Base-by-base conservation (phyloP, 257 asterid genomes). In the Osmanthus fragrans region DNA sequence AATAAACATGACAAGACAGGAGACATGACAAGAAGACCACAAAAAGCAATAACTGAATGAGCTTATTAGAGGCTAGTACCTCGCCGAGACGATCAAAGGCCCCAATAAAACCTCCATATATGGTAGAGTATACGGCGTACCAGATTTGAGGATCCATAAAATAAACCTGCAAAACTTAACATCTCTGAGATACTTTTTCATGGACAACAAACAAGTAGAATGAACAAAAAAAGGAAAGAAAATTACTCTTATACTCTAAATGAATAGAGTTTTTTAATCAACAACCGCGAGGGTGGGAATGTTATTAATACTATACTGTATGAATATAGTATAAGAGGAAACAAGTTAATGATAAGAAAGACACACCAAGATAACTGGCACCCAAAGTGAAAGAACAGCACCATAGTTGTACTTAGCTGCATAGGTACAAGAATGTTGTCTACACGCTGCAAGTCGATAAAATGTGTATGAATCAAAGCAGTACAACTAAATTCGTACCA, bases 71-170 rank as follows among this genome's bases (percentile, higher is more conserved):
- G 58, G 51, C 4, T 30, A 51, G 34, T 87, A 96, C 99, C 99
- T 96, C 99, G 11, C 99, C 99, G 70, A 96, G 90, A 75, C 97
- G 99, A 88, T 92, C 98, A 80, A 86, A 89, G 60, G 99, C 99
- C 77, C 99, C 99, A 76, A 90, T 92, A 73, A 89, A 87, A 71
- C 99, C 98, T 80, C 99, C 98, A 75, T 86, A 89, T 70, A 93
- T 25, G 72, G 99, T 96, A 72, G 97, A 89, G 87, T 84, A 92
- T 75, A 96, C 80, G 27, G 99, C 87, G 81, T 96, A 96, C 99
- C 99, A 96, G 42, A 96, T 92, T 87, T 93, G 99, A 80, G 88
- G 79, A 87, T 96, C 99, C 97, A 96, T 87, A 89, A 96, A 96
- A 85, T 96, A 96, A 80, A 96, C 97, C 99, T 95, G 93, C 82